Evolutionary conservation across 192 early-diverging fungal genomes (phyloP), one percentile per base, ranked within the genome.

Genomic region (Phycomyces nitens): DNA sequence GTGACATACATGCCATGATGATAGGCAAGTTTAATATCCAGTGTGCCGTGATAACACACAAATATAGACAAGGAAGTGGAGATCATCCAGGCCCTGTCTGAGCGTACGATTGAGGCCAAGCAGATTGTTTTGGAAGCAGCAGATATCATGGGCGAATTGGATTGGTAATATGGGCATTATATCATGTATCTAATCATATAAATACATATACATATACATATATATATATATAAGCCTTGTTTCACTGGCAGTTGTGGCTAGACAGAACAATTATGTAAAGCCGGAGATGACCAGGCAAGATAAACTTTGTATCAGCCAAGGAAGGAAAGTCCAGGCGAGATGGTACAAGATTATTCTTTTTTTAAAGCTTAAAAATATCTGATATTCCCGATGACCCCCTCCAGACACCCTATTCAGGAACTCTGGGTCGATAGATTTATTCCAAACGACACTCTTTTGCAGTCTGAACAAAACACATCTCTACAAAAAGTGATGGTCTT

Each of bases 1-100:
- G 95, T 4, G 95, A 97, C 57, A 84, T 97, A 15, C 91, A 92
- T 67, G 86, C 85, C 3, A 75, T 90, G 34, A 89, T 96, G 61
- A 85, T 88, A 23, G 85, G 87, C 81, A 77, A 60, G 79, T 41
- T 29, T 47, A 2, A 16, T 47, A n/a, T 47, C 7, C 4, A 5
- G 8, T 44, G 20, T 10, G 8, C 5, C 34, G 21, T 21, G 29
- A 34, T 41, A 23, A 16, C 16, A n/a, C 24, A 54, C 4, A 53
- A 21, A 49, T 40, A 47, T 74, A 85, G 94, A 95, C 64, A 80
- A 84, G 53, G 94, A 96, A 62, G 87, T 94, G 8, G 94, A 92
- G 61, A 82, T 93, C 0, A 69, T 94, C 22, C 89, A 96, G 34
- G 67, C 68, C 12, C 73, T 97, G 6, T 87, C 88, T 53, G 84